Conservation (phyloP, 148 eudicot genomes). For the Rhododendron simsii region DNA sequence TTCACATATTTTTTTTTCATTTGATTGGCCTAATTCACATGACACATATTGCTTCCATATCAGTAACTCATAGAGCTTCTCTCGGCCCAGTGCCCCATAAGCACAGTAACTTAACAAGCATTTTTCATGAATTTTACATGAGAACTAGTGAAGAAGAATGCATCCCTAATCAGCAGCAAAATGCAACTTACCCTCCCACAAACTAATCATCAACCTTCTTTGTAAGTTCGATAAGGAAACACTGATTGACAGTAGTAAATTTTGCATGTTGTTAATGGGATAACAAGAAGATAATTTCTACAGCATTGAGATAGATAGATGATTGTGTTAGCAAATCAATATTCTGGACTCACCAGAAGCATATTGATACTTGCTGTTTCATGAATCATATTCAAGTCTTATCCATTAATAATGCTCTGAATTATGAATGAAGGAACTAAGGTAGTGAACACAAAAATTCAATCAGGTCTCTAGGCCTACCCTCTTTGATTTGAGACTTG, state of each 20-base stretch:
- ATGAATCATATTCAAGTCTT: background rate
- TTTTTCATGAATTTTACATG: background rate
- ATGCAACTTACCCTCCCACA: background rate
- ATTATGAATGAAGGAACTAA: too few relatives aligned
- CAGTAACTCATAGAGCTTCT: background rate
- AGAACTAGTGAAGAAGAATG: background rate
- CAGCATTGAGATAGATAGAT: background rate
- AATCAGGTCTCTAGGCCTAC: background rate
- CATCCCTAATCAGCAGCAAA: background rate
- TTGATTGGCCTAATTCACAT: background rate
- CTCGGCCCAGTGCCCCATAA: background rate
- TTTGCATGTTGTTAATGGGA: background rate
- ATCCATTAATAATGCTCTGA: background rate
- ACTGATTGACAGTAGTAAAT: background rate
- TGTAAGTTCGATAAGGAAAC: background rate
- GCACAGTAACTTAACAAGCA: background rate
- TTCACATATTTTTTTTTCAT: background rate
- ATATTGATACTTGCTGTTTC: background rate
- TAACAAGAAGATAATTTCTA: background rate
- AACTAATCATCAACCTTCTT: background rate
- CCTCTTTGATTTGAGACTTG: background rate
- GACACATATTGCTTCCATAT: background rate
- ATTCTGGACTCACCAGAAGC: background rate
- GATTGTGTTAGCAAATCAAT: background rate
- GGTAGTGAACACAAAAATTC: background rate